phyloP scores from a whole-genome alignment of 2,329 filamentous ascomycete genomes.

The Lachnum nothofagi region DNA sequence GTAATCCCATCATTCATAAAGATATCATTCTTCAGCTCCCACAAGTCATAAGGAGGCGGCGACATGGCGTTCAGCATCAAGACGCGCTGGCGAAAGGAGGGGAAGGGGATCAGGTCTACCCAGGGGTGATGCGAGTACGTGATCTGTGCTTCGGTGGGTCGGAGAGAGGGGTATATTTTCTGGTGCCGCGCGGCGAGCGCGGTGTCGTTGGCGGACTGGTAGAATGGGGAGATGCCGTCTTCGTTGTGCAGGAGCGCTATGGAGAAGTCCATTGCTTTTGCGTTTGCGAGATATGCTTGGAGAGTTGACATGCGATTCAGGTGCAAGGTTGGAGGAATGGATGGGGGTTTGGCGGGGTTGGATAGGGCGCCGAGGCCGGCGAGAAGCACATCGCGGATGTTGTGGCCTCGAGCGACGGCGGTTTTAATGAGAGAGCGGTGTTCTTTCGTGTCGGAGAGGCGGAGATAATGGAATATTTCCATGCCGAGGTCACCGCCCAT shows the following conservation, averaged over 20 bases:
- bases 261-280: neutral
- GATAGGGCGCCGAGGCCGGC: conserved; percentile 4
- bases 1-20: conserved; percentile 11
- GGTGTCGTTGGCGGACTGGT: neutral
- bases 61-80: conserved; percentile 1
- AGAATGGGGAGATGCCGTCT: neutral
- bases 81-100: conserved; percentile 26
- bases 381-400: conserved; percentile 10
- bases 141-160: conserved; percentile 31
- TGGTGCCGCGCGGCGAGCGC: neutral
- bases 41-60: conserved; percentile 7
- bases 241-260: neutral
- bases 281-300: conserved; percentile 1
- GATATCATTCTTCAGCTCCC: conserved; percentile 14
- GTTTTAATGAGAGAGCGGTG: conserved; percentile 9
- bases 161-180: conserved; percentile 10
- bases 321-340: neutral
- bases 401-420: conserved; percentile 4
- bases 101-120: conserved; percentile 35
- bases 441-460: conserved; percentile 8
- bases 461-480: conserved; percentile 5
- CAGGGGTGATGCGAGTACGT: conserved; percentile 33
- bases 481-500: neutral
- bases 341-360: neutral
- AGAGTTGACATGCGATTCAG: neutral